Conservation (phyloP, 768 basidiomycete genomes). For the Bullera alba region DNA sequence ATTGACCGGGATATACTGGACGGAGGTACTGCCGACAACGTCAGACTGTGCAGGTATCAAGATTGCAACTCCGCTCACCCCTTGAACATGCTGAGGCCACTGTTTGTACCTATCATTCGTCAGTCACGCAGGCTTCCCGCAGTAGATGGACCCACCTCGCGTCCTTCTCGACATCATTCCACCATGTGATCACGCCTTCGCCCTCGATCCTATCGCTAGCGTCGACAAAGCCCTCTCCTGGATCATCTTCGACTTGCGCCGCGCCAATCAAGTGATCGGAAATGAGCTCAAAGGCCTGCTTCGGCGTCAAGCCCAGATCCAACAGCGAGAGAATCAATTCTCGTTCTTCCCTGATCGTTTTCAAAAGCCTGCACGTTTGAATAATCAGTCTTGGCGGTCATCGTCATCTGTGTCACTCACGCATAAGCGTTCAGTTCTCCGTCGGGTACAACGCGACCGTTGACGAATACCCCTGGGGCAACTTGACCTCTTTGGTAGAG, state of each 20-base stretch:
- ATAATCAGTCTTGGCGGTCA: neutral
- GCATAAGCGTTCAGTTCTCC: constrained; percentile 66
- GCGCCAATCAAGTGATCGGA: constrained; percentile 58
- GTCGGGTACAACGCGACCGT: constrained; percentile 60
- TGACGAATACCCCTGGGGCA: constrained; percentile 60
- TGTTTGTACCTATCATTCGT: constrained; percentile 46
- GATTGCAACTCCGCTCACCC: constrained; percentile 6
- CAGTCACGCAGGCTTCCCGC: neutral
- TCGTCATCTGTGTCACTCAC: constrained; percentile 41
- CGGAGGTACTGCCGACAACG: constrained; percentile 57
- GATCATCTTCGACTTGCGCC: constrained; percentile 52
- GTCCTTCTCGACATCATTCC: constrained; percentile 88
- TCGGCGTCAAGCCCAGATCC: constrained; percentile 57
- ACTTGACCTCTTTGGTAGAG: constrained; percentile 50
- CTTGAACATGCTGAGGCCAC: constrained; percentile 19
- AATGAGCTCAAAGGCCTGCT: constrained; percentile 66
- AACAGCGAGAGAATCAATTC: constrained; percentile 56
- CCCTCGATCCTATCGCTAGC: constrained; percentile 79
- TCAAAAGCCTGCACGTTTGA: constrained; percentile 53
- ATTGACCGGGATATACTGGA: constrained; percentile 70
- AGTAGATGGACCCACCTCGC: constrained; percentile 42
- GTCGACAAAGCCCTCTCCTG: constrained; percentile 74
- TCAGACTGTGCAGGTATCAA: constrained; percentile 4
- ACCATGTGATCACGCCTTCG: constrained; percentile 67
- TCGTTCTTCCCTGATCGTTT: constrained; percentile 68